These are phyloP conservation scores for Cenococcum geophilum DNA, from an alignment of 495 filamentous ascomycete species.

Conservation along the genomic window DNA sequence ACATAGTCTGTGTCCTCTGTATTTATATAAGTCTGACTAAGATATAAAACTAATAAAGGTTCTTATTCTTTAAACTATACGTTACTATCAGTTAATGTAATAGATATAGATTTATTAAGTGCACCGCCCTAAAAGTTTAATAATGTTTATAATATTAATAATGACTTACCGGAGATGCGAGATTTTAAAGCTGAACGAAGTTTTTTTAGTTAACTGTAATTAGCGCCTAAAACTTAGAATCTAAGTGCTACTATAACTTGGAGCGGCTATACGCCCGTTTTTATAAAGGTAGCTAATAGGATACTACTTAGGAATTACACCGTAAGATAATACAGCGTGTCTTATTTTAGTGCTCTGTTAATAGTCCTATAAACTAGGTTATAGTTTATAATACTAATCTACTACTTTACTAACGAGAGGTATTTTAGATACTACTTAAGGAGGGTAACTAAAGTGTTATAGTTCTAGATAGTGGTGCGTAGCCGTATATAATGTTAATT, in stretches of 20 bases:
- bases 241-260: neutral
- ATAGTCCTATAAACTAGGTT: neutral
- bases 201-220: neutral
- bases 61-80: neutral
- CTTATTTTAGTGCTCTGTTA: neutral
- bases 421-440: conserved; percentile 11
- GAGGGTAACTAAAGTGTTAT: conserved; percentile 7
- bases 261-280: neutral
- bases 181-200: conserved; percentile 7
- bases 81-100: conserved; percentile 4
- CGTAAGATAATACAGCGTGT: neutral
- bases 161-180: conserved; percentile 14
- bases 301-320: conserved; percentile 6
- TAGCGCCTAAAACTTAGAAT: neutral
- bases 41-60: neutral
- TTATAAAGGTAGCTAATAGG: neutral
- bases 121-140: neutral
- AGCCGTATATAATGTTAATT: neutral
- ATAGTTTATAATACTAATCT: conserved; percentile 19
- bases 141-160: neutral
- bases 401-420: conserved; percentile 11
- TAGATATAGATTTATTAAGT: conserved; percentile 4
- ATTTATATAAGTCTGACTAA: neutral
- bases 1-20: conserved; percentile 3
- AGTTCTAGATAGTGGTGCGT: conserved; percentile 13